Base-by-base conservation (phyloP, 768 basidiomycete species). In the Serendipita sp. region DNA sequence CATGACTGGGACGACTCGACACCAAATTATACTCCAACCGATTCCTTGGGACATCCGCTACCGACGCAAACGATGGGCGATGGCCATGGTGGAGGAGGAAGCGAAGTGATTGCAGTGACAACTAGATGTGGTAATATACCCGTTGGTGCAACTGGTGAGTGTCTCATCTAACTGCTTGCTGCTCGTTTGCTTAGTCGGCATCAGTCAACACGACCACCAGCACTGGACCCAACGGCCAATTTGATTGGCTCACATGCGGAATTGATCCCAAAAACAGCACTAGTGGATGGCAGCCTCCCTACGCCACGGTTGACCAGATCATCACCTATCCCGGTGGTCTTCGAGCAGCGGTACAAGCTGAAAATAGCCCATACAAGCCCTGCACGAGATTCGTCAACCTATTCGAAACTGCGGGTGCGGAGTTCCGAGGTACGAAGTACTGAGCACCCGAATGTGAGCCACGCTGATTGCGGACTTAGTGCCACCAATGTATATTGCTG, bases 231-330 rank as follows among this genome's bases (percentile, higher is more conserved):
- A 72, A 76, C 68, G 82, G 73, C 34, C 60, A 66, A 31, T 66
- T 87, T 53, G 75, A 81, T 61, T 91, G 84, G 80, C 71, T 91
- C 66, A 89, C 88, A 74, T 92, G 90, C 68, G 89, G 88, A 44
- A 71, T 92, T 62, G 53, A 58, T n/a, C 53, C 53, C 13, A 58
- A 58, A 11, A 74, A 78, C 45, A 64, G 64, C 43, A 69, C 67
- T 33, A 69, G 69, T 34, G 86, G 85, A 31, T 93, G 90, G 90
- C 79, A 72, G 53, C 89, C 91, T 17, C 87, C 89, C 16, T 70
- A 71, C 62, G 72, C 93, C 62, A 71, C 71, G 5, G 67, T 87
- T 9, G 61, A 75, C 42, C 78, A 86, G 61, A 70, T 76, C 65
- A 67, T 73, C 30, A 58, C 53, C 53, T 58, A 24, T 31, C 53